Conservation (phyloP, 768 basidiomycete genomes). For the Termitomyces sp. region DNA sequence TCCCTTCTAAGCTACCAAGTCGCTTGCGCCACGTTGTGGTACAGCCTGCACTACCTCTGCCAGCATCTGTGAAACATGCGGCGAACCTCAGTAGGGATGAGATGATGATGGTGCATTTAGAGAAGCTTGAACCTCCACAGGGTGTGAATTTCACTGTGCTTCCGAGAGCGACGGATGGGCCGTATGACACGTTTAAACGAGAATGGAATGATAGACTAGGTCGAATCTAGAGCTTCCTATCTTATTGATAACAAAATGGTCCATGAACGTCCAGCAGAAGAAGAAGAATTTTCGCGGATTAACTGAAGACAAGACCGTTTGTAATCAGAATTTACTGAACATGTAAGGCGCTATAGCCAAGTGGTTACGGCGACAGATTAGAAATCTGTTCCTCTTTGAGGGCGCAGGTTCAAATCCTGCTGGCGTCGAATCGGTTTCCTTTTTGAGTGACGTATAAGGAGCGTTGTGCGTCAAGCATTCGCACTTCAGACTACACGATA, state of each 20-base stretch:
- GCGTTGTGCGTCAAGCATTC: too few species aligned
- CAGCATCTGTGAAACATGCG: slow-evolving; percentile 5
- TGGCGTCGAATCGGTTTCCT: too few species aligned
- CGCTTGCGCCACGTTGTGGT: slow-evolving; percentile 18
- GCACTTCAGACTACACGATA: too few species aligned
- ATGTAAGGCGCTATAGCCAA: slow-evolving; percentile 75
- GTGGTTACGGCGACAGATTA: slow-evolving; percentile 77
- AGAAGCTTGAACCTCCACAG: slow-evolving; percentile 9
- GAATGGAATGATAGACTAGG: slow-evolving; percentile 17
- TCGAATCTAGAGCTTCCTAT: slow-evolving; percentile 2
- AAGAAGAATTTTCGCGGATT: too few species aligned
- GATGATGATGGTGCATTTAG: slow-evolving; percentile 23
- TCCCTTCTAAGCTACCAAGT: slow-evolving; percentile 22
- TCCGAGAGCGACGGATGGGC: slow-evolving; percentile 1
- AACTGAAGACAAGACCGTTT: too few species aligned
- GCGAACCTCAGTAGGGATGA: slow-evolving; percentile 20
- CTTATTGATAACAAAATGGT: neutral
- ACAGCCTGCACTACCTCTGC: slow-evolving; percentile 22
- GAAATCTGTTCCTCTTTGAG: slow-evolving; percentile 47
- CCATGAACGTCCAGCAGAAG: neutral
- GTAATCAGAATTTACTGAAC: too few species aligned
- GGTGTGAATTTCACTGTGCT: slow-evolving; percentile 6
- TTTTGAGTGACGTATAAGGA: too few species aligned
- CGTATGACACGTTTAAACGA: slow-evolving; percentile 10
- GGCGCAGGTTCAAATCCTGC: slow-evolving; percentile 52